phyloP scores from a whole-genome alignment of 1,139 yeast species.

The Nakaseomyces kungkrabaensis region DNA sequence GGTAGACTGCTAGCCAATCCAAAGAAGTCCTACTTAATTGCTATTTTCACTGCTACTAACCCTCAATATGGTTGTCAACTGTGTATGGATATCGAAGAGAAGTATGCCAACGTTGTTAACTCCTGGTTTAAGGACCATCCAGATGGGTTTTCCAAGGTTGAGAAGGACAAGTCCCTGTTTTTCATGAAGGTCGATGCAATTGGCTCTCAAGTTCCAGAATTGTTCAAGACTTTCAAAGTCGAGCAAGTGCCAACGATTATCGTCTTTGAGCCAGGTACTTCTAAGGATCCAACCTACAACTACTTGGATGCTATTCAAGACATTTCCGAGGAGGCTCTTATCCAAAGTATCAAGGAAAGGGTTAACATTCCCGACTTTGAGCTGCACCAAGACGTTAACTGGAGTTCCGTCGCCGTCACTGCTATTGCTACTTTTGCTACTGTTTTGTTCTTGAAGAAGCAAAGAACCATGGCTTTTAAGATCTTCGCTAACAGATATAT shows the following conservation, averaged over 20 bases:
- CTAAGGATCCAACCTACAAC: constrained; percentile 18
- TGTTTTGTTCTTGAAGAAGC: constrained; percentile 27
- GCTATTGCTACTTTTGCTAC: constrained; percentile 27
- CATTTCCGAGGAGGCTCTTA: constrained; percentile 21
- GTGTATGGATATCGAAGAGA: constrained; percentile 66
- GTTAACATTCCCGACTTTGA: constrained; percentile 38
- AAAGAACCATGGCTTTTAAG: constrained; percentile 25
- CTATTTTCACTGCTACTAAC: constrained; percentile 65
- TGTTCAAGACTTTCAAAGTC: constrained; percentile 48
- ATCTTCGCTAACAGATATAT: constrained; percentile 37
- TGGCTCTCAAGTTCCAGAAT: constrained; percentile 38
- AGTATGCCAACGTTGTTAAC: constrained; percentile 47
- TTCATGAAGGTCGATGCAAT: constrained; percentile 70
- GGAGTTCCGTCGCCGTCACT: constrained; percentile 41
- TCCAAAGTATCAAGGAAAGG: constrained; percentile 5
- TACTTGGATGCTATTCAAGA: constrained; percentile 14
- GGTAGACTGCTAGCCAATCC: constrained; percentile 52
- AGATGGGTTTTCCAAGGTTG: constrained; percentile 30
- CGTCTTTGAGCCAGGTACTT: constrained; percentile 51
- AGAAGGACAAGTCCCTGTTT: constrained; percentile 39
- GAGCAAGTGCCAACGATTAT: constrained; percentile 73
- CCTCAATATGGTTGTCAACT: constrained; percentile 67
- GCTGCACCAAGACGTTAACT: constrained; percentile 49
- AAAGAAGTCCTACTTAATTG: constrained; percentile 52
- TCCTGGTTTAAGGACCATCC: constrained; percentile 49